phyloP scores from a whole-genome alignment of 805 yeast genomes.

The Scheffersomyces stipitis region DNA sequence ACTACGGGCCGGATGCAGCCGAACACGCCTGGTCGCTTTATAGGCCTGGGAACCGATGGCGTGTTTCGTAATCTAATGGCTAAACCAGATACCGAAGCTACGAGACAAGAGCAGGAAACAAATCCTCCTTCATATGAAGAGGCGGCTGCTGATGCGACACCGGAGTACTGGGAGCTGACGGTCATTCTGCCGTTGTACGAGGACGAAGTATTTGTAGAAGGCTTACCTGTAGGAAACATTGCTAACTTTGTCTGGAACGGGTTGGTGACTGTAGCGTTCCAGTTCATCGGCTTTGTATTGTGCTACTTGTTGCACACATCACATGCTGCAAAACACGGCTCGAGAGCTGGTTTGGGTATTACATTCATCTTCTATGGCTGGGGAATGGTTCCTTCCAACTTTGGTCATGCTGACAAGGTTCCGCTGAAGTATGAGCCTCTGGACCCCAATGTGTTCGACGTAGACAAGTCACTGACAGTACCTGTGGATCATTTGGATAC shows the following conservation, averaged over 20 bases:
- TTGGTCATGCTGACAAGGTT: conserved; percentile 34
- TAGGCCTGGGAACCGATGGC: conserved; percentile 68
- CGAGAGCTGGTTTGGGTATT: conserved; percentile 86
- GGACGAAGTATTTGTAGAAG: conserved; percentile 92
- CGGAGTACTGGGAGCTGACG: conserved; percentile 95
- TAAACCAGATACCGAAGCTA: conserved; percentile 64
- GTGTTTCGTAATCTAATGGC: conserved; percentile 92
- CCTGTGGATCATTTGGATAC: conserved; percentile 26
- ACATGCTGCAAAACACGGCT: conserved; percentile 95
- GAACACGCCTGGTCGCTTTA: conserved; percentile 43
- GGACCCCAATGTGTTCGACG: conserved; percentile 34
- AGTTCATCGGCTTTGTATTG: conserved; percentile 86
- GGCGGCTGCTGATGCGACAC: conserved; percentile 90
- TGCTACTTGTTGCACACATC: conserved; percentile 92
- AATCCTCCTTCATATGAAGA: conserved; percentile 90
- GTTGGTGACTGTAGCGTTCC: conserved; percentile 87
- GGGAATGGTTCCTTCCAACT: conserved; percentile 38
- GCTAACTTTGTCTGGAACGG: conserved; percentile 88
- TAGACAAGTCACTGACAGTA: conserved; percentile 26
- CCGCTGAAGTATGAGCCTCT: conserved; percentile 34
- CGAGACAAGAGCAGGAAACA: conserved; percentile 41
- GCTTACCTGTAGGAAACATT: conserved; percentile 92
- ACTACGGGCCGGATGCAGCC: conserved; percentile 43
- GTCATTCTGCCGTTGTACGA: conserved; percentile 74
- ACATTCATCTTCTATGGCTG: conserved; percentile 71